These are phyloP conservation scores for Colletotrichum sojae DNA, from an alignment of 2,329 filamentous ascomycete genomes.

Conservation along the genomic window DNA sequence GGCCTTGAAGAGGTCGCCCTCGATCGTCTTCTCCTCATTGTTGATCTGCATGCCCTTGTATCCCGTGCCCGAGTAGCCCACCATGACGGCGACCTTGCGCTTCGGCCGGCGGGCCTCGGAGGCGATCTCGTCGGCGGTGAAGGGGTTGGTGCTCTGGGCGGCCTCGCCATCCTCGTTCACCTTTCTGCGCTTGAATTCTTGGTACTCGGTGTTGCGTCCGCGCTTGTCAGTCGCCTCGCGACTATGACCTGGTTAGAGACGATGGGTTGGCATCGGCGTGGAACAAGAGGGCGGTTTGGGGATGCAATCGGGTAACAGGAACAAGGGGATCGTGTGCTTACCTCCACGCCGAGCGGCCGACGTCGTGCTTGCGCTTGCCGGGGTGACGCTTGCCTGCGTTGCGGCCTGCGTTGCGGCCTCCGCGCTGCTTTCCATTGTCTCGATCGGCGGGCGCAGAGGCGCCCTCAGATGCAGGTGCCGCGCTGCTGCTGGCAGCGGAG, in stretches of 20 bases:
- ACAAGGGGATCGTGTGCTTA: slow-evolving; percentile 2
- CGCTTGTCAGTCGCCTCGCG: slow-evolving; percentile 56
- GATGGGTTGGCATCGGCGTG: slow-evolving; percentile 12
- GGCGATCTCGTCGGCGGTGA: slow-evolving; percentile 85
- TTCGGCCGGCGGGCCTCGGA: slow-evolving; percentile 91
- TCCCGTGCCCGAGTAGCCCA: slow-evolving; percentile 95
- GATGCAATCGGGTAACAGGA: not conserved
- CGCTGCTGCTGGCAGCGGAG: slow-evolving; percentile 3
- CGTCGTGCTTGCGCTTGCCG: slow-evolving; percentile 35
- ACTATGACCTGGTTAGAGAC: slow-evolving; percentile 53
- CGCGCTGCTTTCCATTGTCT: slow-evolving; percentile 22
- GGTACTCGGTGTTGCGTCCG: slow-evolving; percentile 56
- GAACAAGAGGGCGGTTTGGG: not conserved
- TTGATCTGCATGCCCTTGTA: slow-evolving; percentile 98
- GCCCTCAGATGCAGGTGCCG: slow-evolving; percentile 31
- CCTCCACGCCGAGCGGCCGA: slow-evolving; percentile 37
- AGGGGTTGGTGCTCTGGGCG: slow-evolving; percentile 58
- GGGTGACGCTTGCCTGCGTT: slow-evolving; percentile 22
- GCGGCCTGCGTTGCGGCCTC: slow-evolving; percentile 7
- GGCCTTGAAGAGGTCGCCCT: slow-evolving; percentile 93
- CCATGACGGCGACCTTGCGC: slow-evolving; percentile 94
- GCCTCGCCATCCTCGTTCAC: slow-evolving; percentile 51
- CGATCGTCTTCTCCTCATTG: slow-evolving; percentile 88
- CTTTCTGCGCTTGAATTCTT: slow-evolving; percentile 59
- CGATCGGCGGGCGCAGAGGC: slow-evolving; percentile 4